Base-by-base conservation (phyloP, 1,284 basidiomycete species). In the Naganishia sp. region DNA sequence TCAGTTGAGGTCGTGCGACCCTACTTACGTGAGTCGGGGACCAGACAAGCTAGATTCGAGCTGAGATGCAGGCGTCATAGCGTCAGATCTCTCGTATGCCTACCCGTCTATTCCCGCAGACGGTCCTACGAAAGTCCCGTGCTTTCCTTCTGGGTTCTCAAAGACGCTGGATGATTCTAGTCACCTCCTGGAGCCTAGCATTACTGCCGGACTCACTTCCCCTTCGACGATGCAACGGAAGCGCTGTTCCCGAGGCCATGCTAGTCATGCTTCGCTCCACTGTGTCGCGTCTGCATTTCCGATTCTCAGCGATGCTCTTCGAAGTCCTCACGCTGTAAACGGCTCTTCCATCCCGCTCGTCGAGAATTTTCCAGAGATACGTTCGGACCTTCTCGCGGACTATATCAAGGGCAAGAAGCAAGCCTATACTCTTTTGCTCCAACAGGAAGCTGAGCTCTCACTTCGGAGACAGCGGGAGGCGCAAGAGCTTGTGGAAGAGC, bases 371-470 rank as follows among this genome's bases (percentile, higher is more conserved):
- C 21, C 6, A 25, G 18, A 2, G 6, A 10, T 13, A 5, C 48
- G 18, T 3, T 11, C 21, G 21, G 21, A 23, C 16, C 36, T 39
- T 15, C 48, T 61, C 3, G 48, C 23, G 43, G 13, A 25, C 25
- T 61, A 61, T 48, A 61, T 61, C 21, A 13, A n/a, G n/a, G 48
- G 23, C 36, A 52, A 52, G 15, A 61, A 52, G 36, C 36, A 50
- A 28, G 13, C 16, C 16, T 25, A 61, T 28, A 23, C 52, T 6
- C 21, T 10, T 23, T n/a, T 4, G 13, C 53, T 55, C n/a, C 15
- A 42, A n/a, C 33, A 31, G 18, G 15, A 42, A 18, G 18, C 33
- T n/a, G 53, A 33, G 11, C 36, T 55, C 7, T 10, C 4, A 18
- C 42, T 16, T 25, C 36, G 42, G 23, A n/a, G 42, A 9, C 21